Evolutionary conservation across 108 stramenopile genomes (phyloP).

Genomic region (Fragilaria crotonensis): DNA sequence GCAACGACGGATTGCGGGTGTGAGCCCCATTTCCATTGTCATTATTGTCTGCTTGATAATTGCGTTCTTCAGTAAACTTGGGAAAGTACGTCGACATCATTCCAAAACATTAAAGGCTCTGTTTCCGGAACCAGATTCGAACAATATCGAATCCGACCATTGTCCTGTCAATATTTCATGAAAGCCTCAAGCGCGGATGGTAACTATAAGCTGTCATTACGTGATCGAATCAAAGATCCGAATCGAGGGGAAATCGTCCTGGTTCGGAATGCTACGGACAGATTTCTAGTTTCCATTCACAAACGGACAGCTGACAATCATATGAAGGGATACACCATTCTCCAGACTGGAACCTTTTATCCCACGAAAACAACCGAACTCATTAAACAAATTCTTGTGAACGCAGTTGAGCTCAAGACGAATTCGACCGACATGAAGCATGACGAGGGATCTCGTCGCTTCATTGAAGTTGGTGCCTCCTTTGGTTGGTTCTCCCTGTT

Average conservation of each 20-base stretch:
- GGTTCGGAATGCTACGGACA: background rate
- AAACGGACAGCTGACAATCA: background rate
- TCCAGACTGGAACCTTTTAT: background rate
- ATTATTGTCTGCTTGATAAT: background rate
- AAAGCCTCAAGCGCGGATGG: too few species aligned
- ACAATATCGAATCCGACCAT: background rate
- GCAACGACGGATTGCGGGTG: too few species aligned
- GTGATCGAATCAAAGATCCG: background rate
- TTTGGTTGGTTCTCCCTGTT: constrained; percentile 37
- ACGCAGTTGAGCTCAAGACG: too few species aligned
- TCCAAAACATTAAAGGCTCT: background rate
- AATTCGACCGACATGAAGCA: too few species aligned
- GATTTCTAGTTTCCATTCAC: background rate
- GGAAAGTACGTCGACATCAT: background rate
- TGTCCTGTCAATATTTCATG: too few species aligned
- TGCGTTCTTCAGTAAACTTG: background rate
- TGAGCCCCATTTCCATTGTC: background rate
- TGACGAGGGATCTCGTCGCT: too few species aligned
- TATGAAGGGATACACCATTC: background rate
- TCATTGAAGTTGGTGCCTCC: constrained; percentile 32
- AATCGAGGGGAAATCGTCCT: background rate
- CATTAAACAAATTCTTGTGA: background rate
- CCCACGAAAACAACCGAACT: background rate
- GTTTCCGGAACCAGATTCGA: background rate
- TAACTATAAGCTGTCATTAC: too few species aligned